Evolutionary conservation across 2,329 filamentous ascomycete species (phyloP).

Genomic region (Seiridium cupressi): DNA sequence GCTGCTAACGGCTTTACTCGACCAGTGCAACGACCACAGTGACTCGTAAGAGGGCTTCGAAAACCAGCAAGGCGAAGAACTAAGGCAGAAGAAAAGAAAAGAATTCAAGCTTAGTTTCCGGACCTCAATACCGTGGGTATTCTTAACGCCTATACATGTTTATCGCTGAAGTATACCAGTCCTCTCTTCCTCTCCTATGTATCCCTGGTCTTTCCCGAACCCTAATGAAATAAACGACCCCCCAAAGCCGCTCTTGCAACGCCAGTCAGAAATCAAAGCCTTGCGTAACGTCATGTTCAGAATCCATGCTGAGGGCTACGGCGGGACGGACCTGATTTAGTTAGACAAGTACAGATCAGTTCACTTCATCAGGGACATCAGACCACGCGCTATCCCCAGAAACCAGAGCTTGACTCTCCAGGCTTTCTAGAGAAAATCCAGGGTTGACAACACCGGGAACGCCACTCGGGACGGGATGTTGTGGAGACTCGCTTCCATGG

Average conservation of each 20-base stretch:
- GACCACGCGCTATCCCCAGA: constrained; percentile 1
- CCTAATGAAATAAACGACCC: not conserved
- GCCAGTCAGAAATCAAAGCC: not conserved
- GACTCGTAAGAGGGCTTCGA: too few relatives aligned
- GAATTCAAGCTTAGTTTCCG: too few relatives aligned
- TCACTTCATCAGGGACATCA: not conserved
- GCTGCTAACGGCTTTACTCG: too few relatives aligned
- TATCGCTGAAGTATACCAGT: too few relatives aligned
- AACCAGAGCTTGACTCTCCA: constrained; percentile 6
- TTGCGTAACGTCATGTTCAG: not conserved
- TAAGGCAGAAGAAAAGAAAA: too few relatives aligned
- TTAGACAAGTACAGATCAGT: not conserved
- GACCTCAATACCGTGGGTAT: too few relatives aligned
- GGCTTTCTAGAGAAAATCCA: not conserved
- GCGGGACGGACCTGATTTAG: not conserved
- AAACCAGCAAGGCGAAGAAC: too few relatives aligned
- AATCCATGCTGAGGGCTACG: not conserved
- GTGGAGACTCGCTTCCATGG: too few relatives aligned
- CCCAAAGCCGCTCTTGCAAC: not conserved
- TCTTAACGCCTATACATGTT: too few relatives aligned
- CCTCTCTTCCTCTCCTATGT: not conserved
- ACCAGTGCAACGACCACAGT: too few relatives aligned
- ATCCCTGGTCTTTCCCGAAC: not conserved
- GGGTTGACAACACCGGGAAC: not conserved
- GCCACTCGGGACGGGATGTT: not conserved